Evolutionary conservation across 805 yeast species (phyloP).

Genomic region (Nakazawaea pomicola): DNA sequence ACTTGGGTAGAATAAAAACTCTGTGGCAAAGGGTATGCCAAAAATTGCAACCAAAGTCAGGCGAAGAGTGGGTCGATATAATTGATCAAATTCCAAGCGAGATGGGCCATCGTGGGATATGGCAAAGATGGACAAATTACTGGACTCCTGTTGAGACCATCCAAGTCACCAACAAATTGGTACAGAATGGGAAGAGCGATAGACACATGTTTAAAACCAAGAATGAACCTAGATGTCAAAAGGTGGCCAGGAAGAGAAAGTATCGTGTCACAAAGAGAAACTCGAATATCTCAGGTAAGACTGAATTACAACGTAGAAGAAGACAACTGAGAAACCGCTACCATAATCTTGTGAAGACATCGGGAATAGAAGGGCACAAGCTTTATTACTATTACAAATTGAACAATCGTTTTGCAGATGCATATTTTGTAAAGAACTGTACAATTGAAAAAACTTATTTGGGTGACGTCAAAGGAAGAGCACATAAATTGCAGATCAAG

Average conservation of each 20-base stretch:
- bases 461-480: conserved; percentile 1
- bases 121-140: too few species aligned
- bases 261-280: not conserved
- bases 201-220: too few species aligned
- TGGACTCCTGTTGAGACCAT: too few species aligned
- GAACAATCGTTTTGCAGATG: not conserved
- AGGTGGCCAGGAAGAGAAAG: not conserved
- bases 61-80: too few species aligned
- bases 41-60: too few species aligned
- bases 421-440: not conserved
- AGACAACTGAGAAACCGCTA: not conserved
- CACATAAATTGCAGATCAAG: conserved; percentile 5
- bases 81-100: too few species aligned
- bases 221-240: not conserved
- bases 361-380: not conserved
- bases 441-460: conserved; percentile 5
- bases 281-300: not conserved
- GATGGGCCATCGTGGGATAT: too few species aligned
- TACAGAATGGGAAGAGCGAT: too few species aligned
- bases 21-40: too few species aligned
- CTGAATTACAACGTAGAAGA: not conserved
- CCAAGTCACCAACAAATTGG: too few species aligned
- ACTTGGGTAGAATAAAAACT: too few species aligned
- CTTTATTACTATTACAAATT: conserved; percentile 5
- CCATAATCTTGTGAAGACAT: not conserved